Conservation (phyloP, 495 filamentous ascomycete species). For the Evernia prunastri region DNA sequence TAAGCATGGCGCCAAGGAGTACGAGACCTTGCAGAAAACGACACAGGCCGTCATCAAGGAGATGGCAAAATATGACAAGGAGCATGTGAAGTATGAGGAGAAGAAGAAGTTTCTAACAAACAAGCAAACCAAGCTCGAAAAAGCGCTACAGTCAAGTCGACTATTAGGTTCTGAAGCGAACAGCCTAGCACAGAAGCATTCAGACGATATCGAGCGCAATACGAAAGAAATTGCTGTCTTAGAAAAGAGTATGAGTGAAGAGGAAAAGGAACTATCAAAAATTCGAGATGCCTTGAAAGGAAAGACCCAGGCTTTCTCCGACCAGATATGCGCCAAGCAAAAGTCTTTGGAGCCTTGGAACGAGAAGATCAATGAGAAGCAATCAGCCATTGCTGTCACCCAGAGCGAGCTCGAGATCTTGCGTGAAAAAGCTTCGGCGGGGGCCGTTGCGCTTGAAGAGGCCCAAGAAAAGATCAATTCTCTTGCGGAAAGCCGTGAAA, state of each 20-base stretch:
- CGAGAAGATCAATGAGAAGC: slow-evolving; percentile 91
- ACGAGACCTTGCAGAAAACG: slow-evolving; percentile 73
- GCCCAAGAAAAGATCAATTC: slow-evolving; percentile 68
- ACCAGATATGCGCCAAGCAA: slow-evolving; percentile 86
- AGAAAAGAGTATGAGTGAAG: slow-evolving; percentile 64
- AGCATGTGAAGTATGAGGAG: slow-evolving; percentile 93
- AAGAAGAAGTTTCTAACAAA: slow-evolving; percentile 85
- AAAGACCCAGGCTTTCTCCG: slow-evolving; percentile 89
- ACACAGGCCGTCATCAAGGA: slow-evolving; percentile 77
- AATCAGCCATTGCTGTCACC: slow-evolving; percentile 86
- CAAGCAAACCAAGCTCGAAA: slow-evolving; percentile 94
- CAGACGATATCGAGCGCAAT: slow-evolving; percentile 69
- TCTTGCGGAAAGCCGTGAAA: slow-evolving; percentile 60
- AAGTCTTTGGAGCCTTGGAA: slow-evolving; percentile 95
- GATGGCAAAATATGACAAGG: slow-evolving; percentile 87
- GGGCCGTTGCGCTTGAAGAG: slow-evolving; percentile 74
- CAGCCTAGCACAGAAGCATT: slow-evolving; percentile 68
- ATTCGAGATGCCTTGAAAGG: slow-evolving; percentile 85
- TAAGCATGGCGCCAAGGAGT: slow-evolving; percentile 72
- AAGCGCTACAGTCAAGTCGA: slow-evolving; percentile 65
- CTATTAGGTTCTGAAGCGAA: slow-evolving; percentile 66
- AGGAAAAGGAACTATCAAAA: slow-evolving; percentile 71
- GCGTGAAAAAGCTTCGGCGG: slow-evolving; percentile 78
- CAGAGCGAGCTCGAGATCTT: slow-evolving; percentile 91
- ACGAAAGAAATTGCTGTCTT: slow-evolving; percentile 61